Evolutionary conservation across 306 rosid genomes (phyloP).

Genomic region (Trifolium pratense): DNA sequence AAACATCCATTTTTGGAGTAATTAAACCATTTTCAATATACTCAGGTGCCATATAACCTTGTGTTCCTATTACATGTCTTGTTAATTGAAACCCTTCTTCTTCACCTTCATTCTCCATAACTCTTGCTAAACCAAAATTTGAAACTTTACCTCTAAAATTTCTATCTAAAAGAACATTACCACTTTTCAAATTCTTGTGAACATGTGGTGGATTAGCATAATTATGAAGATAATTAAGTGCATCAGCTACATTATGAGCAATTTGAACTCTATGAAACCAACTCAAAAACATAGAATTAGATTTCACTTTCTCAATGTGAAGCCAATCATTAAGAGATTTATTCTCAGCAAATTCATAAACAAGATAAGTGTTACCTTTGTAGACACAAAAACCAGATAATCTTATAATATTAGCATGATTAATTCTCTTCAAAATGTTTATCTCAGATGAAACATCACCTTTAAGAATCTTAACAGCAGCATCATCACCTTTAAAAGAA

Average conservation of each 20-base stretch:
- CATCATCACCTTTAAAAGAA: conserved; percentile 68
- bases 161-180: conserved; percentile 66
- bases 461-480: conserved; percentile 70
- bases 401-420: conserved; percentile 74
- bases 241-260: conserved; percentile 68
- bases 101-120: conserved; percentile 34
- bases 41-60: conserved; percentile 82
- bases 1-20: conserved; percentile 75
- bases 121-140: conserved; percentile 71
- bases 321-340: conserved; percentile 65
- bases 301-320: conserved; percentile 30
- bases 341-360: conserved; percentile 69
- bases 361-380: conserved; percentile 69
- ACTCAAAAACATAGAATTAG: conserved; percentile 27
- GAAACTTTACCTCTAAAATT: conserved; percentile 66
- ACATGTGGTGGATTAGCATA: conserved; percentile 61
- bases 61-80: conserved; percentile 81
- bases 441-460: conserved; percentile 74
- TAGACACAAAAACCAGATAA: conserved; percentile 75
- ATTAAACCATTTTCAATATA: conserved; percentile 69
- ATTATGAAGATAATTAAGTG: conserved; percentile 76
- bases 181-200: conserved; percentile 70
- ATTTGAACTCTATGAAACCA: conserved; percentile 83
- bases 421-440: conserved; percentile 63
- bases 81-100: conserved; percentile 62